Conservation (phyloP, 1,284 basidiomycete genomes). For the Cutaneotrichosporon arboriforme region DNA sequence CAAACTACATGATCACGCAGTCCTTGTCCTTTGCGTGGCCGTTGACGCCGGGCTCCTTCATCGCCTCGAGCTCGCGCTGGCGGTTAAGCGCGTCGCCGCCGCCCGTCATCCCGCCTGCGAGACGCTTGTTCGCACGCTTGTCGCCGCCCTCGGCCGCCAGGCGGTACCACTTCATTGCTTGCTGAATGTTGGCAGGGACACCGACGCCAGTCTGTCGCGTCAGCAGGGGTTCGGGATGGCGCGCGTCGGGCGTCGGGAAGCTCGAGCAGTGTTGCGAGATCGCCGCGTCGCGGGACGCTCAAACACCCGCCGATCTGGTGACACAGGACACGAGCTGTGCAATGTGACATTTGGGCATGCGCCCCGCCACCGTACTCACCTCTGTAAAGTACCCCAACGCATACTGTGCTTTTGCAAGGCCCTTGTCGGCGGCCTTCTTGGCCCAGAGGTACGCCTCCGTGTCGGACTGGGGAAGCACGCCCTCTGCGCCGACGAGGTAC, state of each 20-base stretch:
- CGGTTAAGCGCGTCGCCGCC: constrained; percentile 37
- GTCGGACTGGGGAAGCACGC: constrained; percentile 94
- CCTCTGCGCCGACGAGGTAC: constrained; percentile 97
- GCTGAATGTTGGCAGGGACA: constrained; percentile 60
- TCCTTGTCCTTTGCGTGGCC: constrained; percentile 55
- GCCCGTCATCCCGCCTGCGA: constrained; percentile 51
- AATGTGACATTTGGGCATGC: too few relatives aligned
- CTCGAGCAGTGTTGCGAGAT: too few relatives aligned
- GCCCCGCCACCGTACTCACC: constrained; percentile 39
- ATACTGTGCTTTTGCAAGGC: constrained; percentile 88
- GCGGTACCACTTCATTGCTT: constrained; percentile 78
- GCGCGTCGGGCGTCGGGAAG: too few relatives aligned
- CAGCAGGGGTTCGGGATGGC: too few relatives aligned
- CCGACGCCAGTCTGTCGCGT: constrained; percentile 67
- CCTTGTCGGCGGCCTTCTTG: constrained; percentile 81
- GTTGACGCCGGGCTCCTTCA: constrained; percentile 32
- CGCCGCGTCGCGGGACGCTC: background rate
- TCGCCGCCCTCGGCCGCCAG: constrained; percentile 89
- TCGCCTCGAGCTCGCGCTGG: constrained; percentile 40
- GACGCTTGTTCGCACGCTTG: constrained; percentile 80
- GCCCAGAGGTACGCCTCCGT: constrained; percentile 96
- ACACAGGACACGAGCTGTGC: background rate
- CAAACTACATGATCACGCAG: constrained; percentile 69
- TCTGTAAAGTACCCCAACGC: constrained; percentile 96
- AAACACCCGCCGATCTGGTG: background rate